These are phyloP conservation scores for Coemansia sp. DNA, from an alignment of 192 early-diverging fungal genomes.

Conservation along the genomic window DNA sequence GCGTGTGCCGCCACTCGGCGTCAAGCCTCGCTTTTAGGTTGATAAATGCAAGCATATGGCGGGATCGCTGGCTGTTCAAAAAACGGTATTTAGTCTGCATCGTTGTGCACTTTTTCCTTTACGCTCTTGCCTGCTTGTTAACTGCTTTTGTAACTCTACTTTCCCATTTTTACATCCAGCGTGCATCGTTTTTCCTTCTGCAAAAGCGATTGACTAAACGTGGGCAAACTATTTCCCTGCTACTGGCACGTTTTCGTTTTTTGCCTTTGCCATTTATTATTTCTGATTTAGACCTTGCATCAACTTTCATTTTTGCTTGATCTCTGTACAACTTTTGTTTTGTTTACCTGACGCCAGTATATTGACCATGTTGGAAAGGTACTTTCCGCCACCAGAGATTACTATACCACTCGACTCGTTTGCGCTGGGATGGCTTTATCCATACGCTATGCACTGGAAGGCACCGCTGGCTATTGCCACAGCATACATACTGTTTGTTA, in stretches of 20 bases:
- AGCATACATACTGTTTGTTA: constrained; percentile 56
- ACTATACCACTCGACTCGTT: constrained; percentile 52
- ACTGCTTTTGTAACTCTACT: not conserved
- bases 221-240: not conserved
- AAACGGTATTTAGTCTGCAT: not conserved
- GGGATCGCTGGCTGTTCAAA: not conserved
- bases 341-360: not conserved
- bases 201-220: too few species aligned
- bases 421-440: constrained; percentile 70
- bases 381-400: constrained; percentile 37
- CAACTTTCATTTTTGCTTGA: not conserved
- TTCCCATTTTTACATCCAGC: not conserved
- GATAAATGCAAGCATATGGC: not conserved
- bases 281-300: not conserved
- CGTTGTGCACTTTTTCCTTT: not conserved
- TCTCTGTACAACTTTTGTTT: not conserved
- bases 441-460: constrained; percentile 72
- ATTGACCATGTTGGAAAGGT: constrained; percentile 32
- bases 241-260: not conserved
- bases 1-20: not conserved
- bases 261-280: not conserved
- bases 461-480: constrained; percentile 63
- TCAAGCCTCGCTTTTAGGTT: constrained; percentile 1
- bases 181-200: too few species aligned
- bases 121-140: not conserved